Base-by-base conservation (phyloP, 2,329 filamentous ascomycete species). In the Xylaria sp. region DNA sequence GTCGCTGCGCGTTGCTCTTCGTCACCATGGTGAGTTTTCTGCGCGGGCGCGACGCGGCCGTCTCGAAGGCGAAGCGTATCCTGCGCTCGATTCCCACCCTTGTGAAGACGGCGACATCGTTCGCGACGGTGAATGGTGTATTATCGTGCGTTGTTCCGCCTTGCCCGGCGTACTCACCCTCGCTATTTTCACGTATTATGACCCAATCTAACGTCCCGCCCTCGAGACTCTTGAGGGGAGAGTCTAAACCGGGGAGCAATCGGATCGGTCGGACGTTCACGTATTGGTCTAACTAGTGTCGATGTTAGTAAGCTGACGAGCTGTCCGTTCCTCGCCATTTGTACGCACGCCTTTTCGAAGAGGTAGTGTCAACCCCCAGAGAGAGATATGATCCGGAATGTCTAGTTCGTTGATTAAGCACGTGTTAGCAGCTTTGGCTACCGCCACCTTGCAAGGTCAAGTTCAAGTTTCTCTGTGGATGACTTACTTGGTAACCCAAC, bases 1-100 rank as follows among this genome's bases (percentile, higher is more conserved):
- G 53, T 6, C 53, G 53, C 32, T 55, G 53, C n/a, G 53, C 30
- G 2, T 55, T 55, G 30, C 53, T 39, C 32, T 55, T 55, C 32
- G 30, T 55, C 32, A 55, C 53, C 32, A 55, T 55, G 6, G 53
- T 55, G 9, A 55, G 32, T 39, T 55, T 55, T 11, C n/a, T 21
- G 32, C 30, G 53, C 53, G 32, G 53, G 8, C 53, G 53, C 14
- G 53, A 39, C 11, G 32, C 32, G 19, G 53, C 53, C n/a, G 19
- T 36, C 30, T 55, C 53, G 53, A 55, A 55, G n/a, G 53, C 53
- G 17, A 55, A 55, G 32, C 53, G 32, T 32, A 36, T 55, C 53
- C 32, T 36, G n/a, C 53, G 32, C n/a, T 55, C 30, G 32, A 55
- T 55, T 2, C 53, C 32, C 3, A 12, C 17, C 14, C 53, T 39